These are phyloP conservation scores for Citrullus mucosospermus DNA, from an alignment of 306 rosid species.

Conservation along the genomic window DNA sequence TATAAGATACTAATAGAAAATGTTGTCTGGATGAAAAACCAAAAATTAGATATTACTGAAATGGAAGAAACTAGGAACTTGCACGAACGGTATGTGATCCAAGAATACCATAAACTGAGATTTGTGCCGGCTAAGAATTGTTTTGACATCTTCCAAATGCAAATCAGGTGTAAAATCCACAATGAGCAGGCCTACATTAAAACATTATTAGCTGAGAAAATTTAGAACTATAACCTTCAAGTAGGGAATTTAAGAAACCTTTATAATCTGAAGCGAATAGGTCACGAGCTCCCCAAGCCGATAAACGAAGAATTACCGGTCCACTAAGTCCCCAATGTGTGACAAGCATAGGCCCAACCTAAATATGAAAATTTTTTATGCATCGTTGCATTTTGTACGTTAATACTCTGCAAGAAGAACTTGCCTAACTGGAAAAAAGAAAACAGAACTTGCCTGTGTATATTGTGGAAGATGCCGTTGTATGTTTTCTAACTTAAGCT, in stretches of 20 bases:
- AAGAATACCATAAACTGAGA: constrained; percentile 45
- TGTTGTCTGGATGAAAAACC: not conserved
- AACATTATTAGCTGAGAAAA: constrained; percentile 16
- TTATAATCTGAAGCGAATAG: constrained; percentile 57
- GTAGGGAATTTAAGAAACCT: constrained; percentile 24
- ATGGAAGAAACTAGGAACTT: not conserved
- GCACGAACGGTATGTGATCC: not conserved
- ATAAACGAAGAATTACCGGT: constrained; percentile 76
- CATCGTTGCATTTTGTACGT: constrained; percentile 2
- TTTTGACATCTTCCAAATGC: constrained; percentile 53
- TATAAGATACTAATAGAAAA: not conserved
- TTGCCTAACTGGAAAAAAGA: not conserved
- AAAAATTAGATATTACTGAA: not conserved
- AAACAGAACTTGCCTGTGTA: constrained; percentile 43
- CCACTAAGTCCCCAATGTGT: constrained; percentile 99
- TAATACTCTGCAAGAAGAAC: constrained; percentile 7
- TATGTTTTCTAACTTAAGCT: constrained; percentile 47
- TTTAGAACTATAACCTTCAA: not conserved
- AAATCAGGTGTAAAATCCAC: constrained; percentile 75
- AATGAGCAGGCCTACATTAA: constrained; percentile 52
- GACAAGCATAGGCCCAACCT: constrained; percentile 86
- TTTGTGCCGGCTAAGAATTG: constrained; percentile 59
- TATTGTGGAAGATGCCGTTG: constrained; percentile 52
- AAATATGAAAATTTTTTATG: not conserved
- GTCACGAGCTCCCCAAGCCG: constrained; percentile 93